A percentile compares a stretch with the other conserved stretches of the same genome.
These are phyloP conservation scores for Starmera stellimalicola DNA, from an alignment of 1,139 yeast species.

Conservation along the genomic window DNA sequence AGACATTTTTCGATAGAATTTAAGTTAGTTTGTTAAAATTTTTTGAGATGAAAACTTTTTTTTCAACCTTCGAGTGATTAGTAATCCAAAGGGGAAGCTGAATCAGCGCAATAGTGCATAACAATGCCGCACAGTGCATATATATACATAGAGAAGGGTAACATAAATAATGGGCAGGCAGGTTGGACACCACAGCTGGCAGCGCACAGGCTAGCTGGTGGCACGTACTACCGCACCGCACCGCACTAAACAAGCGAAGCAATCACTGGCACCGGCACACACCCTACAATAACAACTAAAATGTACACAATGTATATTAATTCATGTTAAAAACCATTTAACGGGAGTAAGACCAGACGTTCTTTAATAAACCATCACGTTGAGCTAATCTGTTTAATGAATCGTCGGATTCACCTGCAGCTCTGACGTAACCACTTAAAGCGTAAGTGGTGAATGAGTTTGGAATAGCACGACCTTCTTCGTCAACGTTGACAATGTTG, in stretches of 20 bases:
- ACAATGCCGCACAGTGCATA: background rate
- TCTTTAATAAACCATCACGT: slow-evolving; percentile 95
- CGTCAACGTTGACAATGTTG: slow-evolving; percentile 84
- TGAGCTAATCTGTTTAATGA: slow-evolving; percentile 99
- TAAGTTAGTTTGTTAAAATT: background rate
- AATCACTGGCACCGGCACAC: too few species aligned
- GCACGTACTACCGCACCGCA: too few species aligned
- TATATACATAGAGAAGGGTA: background rate
- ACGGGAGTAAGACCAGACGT: slow-evolving; percentile 99
- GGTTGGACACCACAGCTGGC: too few species aligned
- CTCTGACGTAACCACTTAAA: slow-evolving; percentile 89
- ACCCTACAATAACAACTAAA: background rate
- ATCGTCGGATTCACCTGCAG: slow-evolving; percentile 95
- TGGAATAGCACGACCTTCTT: slow-evolving; percentile 90
- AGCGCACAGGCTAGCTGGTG: too few species aligned
- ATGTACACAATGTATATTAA: background rate
- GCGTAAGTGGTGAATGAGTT: slow-evolving; percentile 94
- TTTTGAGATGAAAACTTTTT: background rate
- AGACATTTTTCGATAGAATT: slow-evolving; percentile 22
- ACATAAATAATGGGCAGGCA: slow-evolving; percentile 41
- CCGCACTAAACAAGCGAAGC: too few species aligned
- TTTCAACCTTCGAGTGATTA: background rate
- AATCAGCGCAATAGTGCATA: background rate
- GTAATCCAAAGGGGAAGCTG: background rate
- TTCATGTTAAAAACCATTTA: slow-evolving; percentile 31